Evolutionary conservation across 2,329 filamentous ascomycete species (phyloP).

Genomic region (Delphinella strobiligena): DNA sequence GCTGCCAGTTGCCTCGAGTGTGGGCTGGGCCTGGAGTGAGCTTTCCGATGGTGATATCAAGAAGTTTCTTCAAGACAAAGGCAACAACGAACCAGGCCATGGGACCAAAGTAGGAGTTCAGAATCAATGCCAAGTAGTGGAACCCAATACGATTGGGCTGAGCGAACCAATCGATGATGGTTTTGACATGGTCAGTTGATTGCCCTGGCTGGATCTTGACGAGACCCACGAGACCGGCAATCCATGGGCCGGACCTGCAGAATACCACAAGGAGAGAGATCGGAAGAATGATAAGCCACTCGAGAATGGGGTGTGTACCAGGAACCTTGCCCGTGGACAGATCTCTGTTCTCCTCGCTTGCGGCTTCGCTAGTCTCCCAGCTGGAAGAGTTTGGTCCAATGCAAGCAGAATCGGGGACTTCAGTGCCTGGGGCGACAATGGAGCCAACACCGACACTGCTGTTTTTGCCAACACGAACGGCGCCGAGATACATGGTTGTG

Average conservation of each 20-base stretch:
- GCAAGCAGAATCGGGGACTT: constrained; percentile 37
- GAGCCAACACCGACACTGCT: constrained; percentile 37
- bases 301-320: constrained; percentile 34
- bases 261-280: constrained; percentile 29
- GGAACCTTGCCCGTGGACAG: constrained; percentile 27
- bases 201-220: constrained; percentile 26
- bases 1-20: constrained; percentile 25
- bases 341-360: constrained; percentile 35
- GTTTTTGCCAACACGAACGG: constrained; percentile 38
- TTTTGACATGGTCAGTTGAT: constrained; percentile 25
- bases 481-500: constrained; percentile 45
- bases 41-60: constrained; percentile 31
- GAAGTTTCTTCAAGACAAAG: constrained; percentile 26
- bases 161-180: constrained; percentile 39
- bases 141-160: constrained; percentile 33
- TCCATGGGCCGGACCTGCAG: constrained; percentile 33
- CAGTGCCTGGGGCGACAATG: constrained; percentile 39
- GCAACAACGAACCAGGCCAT: constrained; percentile 34
- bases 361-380: constrained; percentile 40
- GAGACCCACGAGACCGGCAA: constrained; percentile 30
- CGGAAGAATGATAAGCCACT: constrained; percentile 31
- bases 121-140: constrained; percentile 37
- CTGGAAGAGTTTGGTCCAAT: constrained; percentile 47
- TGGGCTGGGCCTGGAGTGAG: constrained; percentile 22
- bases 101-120: constrained; percentile 30